Conservation (phyloP, 1,284 basidiomycete genomes). For the Boletus hoseneyae region DNA sequence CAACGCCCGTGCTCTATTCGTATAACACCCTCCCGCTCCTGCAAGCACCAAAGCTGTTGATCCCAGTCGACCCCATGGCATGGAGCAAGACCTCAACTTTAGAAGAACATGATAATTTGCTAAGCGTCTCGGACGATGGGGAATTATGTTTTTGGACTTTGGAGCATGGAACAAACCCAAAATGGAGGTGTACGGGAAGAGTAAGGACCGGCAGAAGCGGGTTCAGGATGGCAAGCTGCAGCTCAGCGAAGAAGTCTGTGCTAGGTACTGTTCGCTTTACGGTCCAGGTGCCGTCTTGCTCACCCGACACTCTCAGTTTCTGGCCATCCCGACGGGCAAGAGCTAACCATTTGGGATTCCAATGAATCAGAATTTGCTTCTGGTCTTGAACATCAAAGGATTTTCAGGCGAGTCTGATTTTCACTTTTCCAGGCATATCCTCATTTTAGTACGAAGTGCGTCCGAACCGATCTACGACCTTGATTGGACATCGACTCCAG, state of each 20-base stretch:
- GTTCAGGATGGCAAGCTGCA: conserved; percentile 73
- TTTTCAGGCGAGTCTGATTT: conserved; percentile 51
- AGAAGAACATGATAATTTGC: conserved; percentile 65
- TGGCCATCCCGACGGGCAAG: conserved; percentile 53
- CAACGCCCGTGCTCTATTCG: conserved; percentile 41
- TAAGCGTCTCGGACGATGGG: conserved; percentile 72
- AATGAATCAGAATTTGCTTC: conserved; percentile 91
- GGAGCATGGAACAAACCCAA: conserved; percentile 40
- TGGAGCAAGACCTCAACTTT: conserved; percentile 55
- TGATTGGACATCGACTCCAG: conserved; percentile 90
- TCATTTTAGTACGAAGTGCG: conserved; percentile 14
- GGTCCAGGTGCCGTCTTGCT: conserved; percentile 1
- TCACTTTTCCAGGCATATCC: not conserved
- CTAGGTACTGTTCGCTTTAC: conserved; percentile 46
- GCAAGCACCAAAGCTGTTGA: conserved; percentile 50
- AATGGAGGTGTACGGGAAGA: conserved; percentile 69
- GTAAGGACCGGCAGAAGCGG: conserved; percentile 68
- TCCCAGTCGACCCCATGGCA: conserved; percentile 90
- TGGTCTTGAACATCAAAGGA: conserved; percentile 71
- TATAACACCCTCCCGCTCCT: conserved; percentile 49
- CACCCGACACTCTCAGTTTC: conserved; percentile 44
- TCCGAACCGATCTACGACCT: conserved; percentile 71
- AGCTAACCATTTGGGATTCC: conserved; percentile 93
- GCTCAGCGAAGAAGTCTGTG: conserved; percentile 86
- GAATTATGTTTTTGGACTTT: conserved; percentile 82